Conservation (phyloP, 164 flowering plant species). For the Nymphaea thermarum region DNA sequence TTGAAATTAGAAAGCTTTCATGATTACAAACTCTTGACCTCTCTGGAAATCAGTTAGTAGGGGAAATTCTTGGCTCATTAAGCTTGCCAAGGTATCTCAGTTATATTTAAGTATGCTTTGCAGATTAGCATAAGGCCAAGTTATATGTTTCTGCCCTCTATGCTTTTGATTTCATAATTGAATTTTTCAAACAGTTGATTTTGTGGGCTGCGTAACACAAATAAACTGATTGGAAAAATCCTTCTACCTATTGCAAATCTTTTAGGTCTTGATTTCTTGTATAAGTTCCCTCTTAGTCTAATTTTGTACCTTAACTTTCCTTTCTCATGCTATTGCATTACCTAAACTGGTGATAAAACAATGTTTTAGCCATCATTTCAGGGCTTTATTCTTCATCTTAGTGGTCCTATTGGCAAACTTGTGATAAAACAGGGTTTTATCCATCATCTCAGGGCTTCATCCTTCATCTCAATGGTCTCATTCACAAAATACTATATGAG, state of each 20-base stretch:
- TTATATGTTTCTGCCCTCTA: background rate
- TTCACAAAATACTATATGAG: too few relatives aligned
- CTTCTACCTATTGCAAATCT: slow-evolving; percentile 67
- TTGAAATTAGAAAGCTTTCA: slow-evolving; percentile 69
- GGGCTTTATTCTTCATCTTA: slow-evolving; percentile 86
- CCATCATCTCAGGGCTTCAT: slow-evolving; percentile 96
- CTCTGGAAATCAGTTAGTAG: slow-evolving; percentile 69
- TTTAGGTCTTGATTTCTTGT: slow-evolving; percentile 83
- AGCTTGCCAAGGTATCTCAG: slow-evolving; percentile 53
- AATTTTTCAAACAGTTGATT: slow-evolving; percentile 9
- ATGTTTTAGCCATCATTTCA: too few relatives aligned
- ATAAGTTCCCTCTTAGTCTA: slow-evolving; percentile 21
- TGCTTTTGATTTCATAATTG: background rate
- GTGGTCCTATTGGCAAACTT: slow-evolving; percentile 54
- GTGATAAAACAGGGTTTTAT: too few relatives aligned
- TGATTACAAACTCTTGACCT: slow-evolving; percentile 79
- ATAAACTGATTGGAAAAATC: slow-evolving; percentile 64
- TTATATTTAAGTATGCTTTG: slow-evolving; percentile 59
- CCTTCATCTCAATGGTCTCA: slow-evolving; percentile 78
- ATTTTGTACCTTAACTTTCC: background rate
- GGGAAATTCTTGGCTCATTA: slow-evolving; percentile 75
- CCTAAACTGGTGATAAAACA: slow-evolving; percentile 5
- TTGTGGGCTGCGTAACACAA: slow-evolving; percentile 73
- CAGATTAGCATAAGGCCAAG: background rate
- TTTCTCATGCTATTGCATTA: background rate